Percentiles rank a stretch among this genome's conserved stretches.
Conservation (phyloP, 192 early-diverging fungal genomes). For the Diversispora eburnea region DNA sequence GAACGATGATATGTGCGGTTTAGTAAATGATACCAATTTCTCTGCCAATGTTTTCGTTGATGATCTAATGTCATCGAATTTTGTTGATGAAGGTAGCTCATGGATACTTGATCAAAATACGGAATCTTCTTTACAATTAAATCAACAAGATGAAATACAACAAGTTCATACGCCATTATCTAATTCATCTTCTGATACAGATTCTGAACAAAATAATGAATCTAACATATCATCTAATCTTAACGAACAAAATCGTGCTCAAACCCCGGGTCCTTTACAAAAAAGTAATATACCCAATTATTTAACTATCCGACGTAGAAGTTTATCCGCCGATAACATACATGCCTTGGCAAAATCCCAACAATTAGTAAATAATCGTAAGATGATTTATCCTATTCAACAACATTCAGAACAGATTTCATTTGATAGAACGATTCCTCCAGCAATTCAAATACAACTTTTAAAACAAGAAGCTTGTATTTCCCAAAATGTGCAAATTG, state of each 20-base stretch:
- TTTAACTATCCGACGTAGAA: constrained; percentile 26
- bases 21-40: neutral
- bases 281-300: constrained; percentile 15
- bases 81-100: neutral
- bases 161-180: neutral
- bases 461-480: neutral
- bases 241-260: constrained; percentile 13
- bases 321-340: constrained; percentile 27
- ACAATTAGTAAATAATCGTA: neutral
- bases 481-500: constrained; percentile 6
- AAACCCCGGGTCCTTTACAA: constrained; percentile 19
- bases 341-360: constrained; percentile 27
- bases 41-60: neutral
- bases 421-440: neutral
- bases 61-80: constrained; percentile 15
- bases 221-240: neutral
- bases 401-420: constrained; percentile 10
- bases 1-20: neutral
- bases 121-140: neutral
- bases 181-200: neutral
- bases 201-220: constrained; percentile 7
- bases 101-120: constrained; percentile 4
- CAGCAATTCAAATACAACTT: neutral
- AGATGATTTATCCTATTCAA: neutral
- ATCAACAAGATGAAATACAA: constrained; percentile 8